Base-by-base conservation (phyloP, 257 asterid genomes). In the Henckelia pumila region DNA sequence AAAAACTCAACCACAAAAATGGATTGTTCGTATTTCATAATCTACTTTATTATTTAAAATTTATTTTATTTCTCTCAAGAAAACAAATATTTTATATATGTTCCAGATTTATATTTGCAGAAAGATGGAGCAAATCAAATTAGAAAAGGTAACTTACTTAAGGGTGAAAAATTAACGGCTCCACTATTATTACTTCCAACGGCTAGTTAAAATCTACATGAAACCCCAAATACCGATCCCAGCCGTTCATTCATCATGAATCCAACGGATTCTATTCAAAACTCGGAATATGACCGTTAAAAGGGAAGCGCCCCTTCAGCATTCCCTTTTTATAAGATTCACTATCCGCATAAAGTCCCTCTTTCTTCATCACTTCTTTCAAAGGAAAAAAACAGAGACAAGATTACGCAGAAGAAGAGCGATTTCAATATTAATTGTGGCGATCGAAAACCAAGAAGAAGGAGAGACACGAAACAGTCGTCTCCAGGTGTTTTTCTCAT, bases 281-380 rank as follows among this genome's bases (percentile, higher is more conserved):
- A 64, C 16, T 59, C 56, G 74, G 65, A 79, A 80, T 79, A 75
- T 75, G 88, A 85, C 91, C 91, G 92, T 83, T 85, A 52, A 22
- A 1, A 11, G 28, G 55, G 69, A 66, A 65, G 79, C 80, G 77
- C 50, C 76, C 63, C 73, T 62, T 79, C 74, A 32, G 20, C 77
- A 35, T 29, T 47, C 57, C 60, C 10, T 47, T 16, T 62, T 33
- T 67, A 75, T 69, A 67, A 33, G 44, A 44, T n/a, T 0, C 56
- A 40, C 35, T 44, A 44, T 57, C 64, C 62, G 49, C 76, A 61
- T 55, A 2, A 9, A n/a, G n/a, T n/a, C 32, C 60, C 61, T 62
- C 61, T 55, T 53, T 29, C 68, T 50, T 57, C 59, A 61, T 44
- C 58, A 25, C 67, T 68, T 40, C 19, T 14, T 69, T 47, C 68